Conservation (phyloP, 306 rosid genomes). For the Fragaria nilgerrensis region DNA sequence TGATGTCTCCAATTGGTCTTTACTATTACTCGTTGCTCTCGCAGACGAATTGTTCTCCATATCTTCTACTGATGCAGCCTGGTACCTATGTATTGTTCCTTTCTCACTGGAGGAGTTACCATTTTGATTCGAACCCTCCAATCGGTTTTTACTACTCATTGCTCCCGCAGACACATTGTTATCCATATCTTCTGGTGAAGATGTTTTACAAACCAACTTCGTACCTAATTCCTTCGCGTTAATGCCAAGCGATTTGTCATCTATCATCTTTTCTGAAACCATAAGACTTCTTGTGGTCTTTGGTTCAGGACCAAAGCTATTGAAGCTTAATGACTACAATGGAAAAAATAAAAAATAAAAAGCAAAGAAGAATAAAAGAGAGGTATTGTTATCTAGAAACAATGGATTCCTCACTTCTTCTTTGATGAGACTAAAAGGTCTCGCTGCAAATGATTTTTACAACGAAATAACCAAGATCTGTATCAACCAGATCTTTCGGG, state of each 20-base stretch:
- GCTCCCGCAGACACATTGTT: slow-evolving; percentile 33
- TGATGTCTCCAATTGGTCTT: slow-evolving; percentile 25
- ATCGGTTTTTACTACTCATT: slow-evolving; percentile 22
- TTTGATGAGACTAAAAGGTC: slow-evolving; percentile 25
- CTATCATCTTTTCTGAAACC: slow-evolving; percentile 36
- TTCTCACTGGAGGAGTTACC: slow-evolving; percentile 32
- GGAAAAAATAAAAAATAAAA: background rate
- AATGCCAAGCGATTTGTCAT: slow-evolving; percentile 43
- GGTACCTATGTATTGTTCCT: slow-evolving; percentile 22
- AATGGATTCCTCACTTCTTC: slow-evolving; percentile 31
- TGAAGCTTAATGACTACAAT: slow-evolving; percentile 33
- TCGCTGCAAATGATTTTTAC: background rate
- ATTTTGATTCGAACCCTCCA: slow-evolving; percentile 23
- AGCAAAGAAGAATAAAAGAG: too few species aligned
- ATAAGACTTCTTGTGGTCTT: slow-evolving; percentile 10
- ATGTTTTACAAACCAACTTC: slow-evolving; percentile 33
- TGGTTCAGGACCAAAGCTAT: slow-evolving; percentile 31
- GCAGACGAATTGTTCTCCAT: slow-evolving; percentile 20
- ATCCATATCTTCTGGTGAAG: slow-evolving; percentile 34
- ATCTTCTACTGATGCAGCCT: slow-evolving; percentile 42
- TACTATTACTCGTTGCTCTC: slow-evolving; percentile 28
- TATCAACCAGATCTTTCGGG: slow-evolving; percentile 16
- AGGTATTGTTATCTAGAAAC: too few species aligned
- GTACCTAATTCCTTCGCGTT: slow-evolving; percentile 40
- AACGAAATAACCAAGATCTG: slow-evolving; percentile 20